These are phyloP conservation scores for Dujonia santamariae DNA, from an alignment of 1,139 yeast species.

Conservation along the genomic window DNA sequence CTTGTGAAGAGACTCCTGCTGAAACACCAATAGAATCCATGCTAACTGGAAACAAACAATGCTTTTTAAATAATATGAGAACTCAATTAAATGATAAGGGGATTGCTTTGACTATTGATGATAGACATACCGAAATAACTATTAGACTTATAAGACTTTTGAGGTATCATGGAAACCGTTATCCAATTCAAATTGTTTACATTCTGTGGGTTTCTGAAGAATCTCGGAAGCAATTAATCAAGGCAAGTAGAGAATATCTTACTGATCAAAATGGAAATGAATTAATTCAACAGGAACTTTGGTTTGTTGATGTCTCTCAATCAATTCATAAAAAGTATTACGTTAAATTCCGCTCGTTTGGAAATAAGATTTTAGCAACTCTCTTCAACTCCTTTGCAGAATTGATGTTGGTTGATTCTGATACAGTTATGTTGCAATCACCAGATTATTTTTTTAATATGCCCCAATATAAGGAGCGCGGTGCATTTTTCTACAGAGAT, in stretches of 20 bases:
- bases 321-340: constrained; percentile 2
- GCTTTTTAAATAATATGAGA: constrained; percentile 28
- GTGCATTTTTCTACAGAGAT: constrained; percentile 20
- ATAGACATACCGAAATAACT: constrained; percentile 29
- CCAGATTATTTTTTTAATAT: constrained; percentile 15
- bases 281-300: constrained; percentile 9
- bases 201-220: constrained; percentile 14
- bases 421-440: constrained; percentile 16
- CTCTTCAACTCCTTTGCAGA: constrained; percentile 20
- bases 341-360: constrained; percentile 16
- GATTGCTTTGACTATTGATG: constrained; percentile 37
- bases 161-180: constrained; percentile 27
- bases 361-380: constrained; percentile 21
- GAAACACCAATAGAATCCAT: constrained; percentile 12
- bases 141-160: constrained; percentile 30
- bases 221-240: constrained; percentile 7
- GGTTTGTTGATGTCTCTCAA: constrained; percentile 18
- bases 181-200: constrained; percentile 44
- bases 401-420: constrained; percentile 19
- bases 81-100: constrained; percentile 31
- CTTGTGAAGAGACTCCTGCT: constrained; percentile 6
- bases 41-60: constrained; percentile 15
- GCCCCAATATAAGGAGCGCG: constrained; percentile 13
- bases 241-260: constrained; percentile 13
- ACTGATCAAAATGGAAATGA: constrained; percentile 14